Conservation (phyloP, 2,329 filamentous ascomycete species). For the Orbilia oligospora region DNA sequence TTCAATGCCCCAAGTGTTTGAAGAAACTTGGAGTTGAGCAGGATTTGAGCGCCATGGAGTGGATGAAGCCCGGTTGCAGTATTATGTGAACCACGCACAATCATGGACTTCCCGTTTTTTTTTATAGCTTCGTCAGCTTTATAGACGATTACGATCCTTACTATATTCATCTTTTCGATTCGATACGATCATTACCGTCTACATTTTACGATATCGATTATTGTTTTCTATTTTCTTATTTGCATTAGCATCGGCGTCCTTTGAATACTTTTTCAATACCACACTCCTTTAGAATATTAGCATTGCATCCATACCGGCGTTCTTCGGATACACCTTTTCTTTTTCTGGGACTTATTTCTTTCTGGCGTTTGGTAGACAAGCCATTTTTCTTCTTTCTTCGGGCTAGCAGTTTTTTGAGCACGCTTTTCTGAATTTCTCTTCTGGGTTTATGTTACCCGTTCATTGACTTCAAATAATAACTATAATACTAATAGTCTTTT, state of each 20-base stretch:
- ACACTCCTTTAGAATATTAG: slow-evolving; percentile 20
- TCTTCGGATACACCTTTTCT: not conserved
- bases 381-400: not conserved
- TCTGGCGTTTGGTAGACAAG: slow-evolving; percentile 1
- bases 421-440: not conserved
- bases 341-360: not conserved
- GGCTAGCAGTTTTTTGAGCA: not conserved
- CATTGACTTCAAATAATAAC: not conserved
- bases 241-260: slow-evolving; percentile 36
- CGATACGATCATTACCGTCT: slow-evolving; percentile 17
- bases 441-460: not conserved
- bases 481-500: slow-evolving; percentile 14
- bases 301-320: slow-evolving; percentile 19
- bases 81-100: slow-evolving; percentile 37
- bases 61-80: slow-evolving; percentile 52
- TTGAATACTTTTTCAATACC: not conserved
- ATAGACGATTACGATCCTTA: slow-evolving; percentile 17
- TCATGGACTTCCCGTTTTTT: not conserved
- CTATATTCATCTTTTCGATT: not conserved
- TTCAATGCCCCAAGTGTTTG: slow-evolving; percentile 51
- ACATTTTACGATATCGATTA: not conserved
- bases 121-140: not conserved
- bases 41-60: slow-evolving; percentile 57
- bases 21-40: slow-evolving; percentile 49
- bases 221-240: not conserved